Base-by-base conservation (phyloP, 2,329 filamentous ascomycete genomes). In the Grosmannia serpens region DNA sequence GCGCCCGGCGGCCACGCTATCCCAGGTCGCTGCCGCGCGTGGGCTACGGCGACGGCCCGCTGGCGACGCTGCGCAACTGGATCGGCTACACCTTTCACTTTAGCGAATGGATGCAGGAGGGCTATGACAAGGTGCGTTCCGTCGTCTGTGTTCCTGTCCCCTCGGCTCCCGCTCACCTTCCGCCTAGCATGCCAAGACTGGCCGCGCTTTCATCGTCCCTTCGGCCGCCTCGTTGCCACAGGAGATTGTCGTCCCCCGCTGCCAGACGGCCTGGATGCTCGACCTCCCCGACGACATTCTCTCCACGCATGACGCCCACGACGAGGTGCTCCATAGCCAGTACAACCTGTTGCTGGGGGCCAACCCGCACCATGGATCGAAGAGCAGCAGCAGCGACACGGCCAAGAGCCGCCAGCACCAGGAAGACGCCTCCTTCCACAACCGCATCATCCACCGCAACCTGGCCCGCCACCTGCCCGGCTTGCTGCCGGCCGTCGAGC, bases 251-350 rank as follows among this genome's bases (percentile, higher is more conserved):
- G 66, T 78, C 4, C 76, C 76, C 2, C 69, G 67, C 4, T 71
- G 70, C 0, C 73, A 77, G 63, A 71, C 74, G 10, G 64, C 67
- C 10, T 78, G 76, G 76, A 70, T 78, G 65, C 70, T 78, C 59
- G 73, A 76, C 49, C 71, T 75, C 62, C 75, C 76, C n/a, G 76
- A 78, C 58, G 64, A 65, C 31, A 63, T 74, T 2, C 66, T 77
- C 31, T 76, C 73, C 1, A 67, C 74, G 0, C 65, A 71, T 55
- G 66, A 71, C 1, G 74, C 76, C 0, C 75, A 78, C 62, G 74
- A 78, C 60, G 74, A 78, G 58, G 68, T 73, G 5, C 62, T 76
- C 59, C 74, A 73, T 58, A 64, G 71, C 63, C 70, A 74, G 68
- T 58, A 61, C 71, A 70, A 77, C 62, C 77, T 78, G 58, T 68